Base-by-base conservation (phyloP, 2,329 filamentous ascomycete genomes). In the Botrytis aclada region DNA sequence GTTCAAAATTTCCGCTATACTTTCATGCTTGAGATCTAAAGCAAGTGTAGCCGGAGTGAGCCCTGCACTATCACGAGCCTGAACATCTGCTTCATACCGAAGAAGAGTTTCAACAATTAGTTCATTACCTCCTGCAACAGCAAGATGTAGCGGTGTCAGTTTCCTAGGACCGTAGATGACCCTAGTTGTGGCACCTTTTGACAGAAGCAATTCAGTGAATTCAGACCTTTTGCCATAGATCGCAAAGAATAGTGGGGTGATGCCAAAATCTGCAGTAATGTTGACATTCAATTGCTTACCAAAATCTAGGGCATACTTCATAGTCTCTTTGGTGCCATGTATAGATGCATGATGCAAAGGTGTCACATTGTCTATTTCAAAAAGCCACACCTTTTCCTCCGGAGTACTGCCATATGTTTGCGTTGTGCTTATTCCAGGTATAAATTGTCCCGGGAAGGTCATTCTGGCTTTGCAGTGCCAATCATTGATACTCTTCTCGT, bases 91-190 rank as follows among this genome's bases (percentile, higher is more conserved):
- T 6, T 45, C 65, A n/a, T 18, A 34, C 16, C 41, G 29, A 22
- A 67, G 20, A 22, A 67, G 45, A 39, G 12, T 58, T n/a, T n/a
- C 20, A n/a, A 54, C 45, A 39, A 41, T 39, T 22, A 20, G 12
- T 29, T 39, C 14, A 22, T 16, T 37, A 10, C 65, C 65, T 20
- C 14, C 14, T n/a, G 32, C 47, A 25, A 41, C 47, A 22, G 47
- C 29, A 37, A 67, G 34, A 67, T 67, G 65, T 18, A 67, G 22
- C 25, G 65, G 47, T 20, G 47, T 67, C 65, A n/a, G 56, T 54
- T 37, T 37, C n/a, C 34, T 20, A 25, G 47, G 47, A 10, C 25
- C 34, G 51, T 58, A 67, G 9, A 25, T 10, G 2, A 56, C 65
- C 10, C 18, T 39, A 29, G 25, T 29, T n/a, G 20, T 56, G 25